A percentile compares a stretch with the other conserved stretches of the same genome.
phyloP scores from a whole-genome alignment of 129 eudicot species.

The Saposhnikovia divaricata region DNA sequence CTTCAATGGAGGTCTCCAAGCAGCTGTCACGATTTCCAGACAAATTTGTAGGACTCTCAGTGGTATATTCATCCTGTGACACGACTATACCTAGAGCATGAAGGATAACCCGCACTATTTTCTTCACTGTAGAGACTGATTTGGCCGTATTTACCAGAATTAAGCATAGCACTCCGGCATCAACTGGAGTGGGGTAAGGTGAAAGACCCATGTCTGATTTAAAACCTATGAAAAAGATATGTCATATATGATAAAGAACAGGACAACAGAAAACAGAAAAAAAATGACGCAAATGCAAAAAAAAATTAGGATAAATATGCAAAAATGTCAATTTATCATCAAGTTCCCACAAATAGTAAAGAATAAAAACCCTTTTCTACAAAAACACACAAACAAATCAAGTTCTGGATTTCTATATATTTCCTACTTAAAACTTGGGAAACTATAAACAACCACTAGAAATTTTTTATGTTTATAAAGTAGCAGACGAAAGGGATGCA shows the following conservation, averaged over 20 bases:
- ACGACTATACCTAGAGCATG: slow-evolving; percentile 48
- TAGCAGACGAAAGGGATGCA: background rate
- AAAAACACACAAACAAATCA: too few species aligned
- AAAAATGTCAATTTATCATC: background rate
- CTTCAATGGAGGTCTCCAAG: slow-evolving; percentile 57
- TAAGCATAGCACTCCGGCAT: slow-evolving; percentile 66
- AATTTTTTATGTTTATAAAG: background rate
- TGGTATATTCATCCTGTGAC: slow-evolving; percentile 53
- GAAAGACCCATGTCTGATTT: slow-evolving; percentile 63
- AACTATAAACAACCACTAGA: background rate
- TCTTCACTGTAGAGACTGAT: slow-evolving; percentile 60
- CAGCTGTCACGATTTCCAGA: slow-evolving; percentile 36
- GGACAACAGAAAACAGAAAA: background rate
- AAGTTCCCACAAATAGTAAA: background rate
- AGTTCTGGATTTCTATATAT: background rate
- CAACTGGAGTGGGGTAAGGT: slow-evolving; percentile 58
- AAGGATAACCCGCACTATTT: slow-evolving; percentile 52
- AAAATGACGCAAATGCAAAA: background rate
- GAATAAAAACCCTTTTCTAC: too few species aligned
- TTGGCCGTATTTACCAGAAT: slow-evolving; percentile 71
- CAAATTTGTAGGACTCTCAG: slow-evolving; percentile 27
- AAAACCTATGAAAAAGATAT: slow-evolving; percentile 28
- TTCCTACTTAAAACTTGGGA: background rate
- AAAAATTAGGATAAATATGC: background rate
- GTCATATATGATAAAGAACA: background rate